Conservation (phyloP, 2,329 filamentous ascomycete genomes). For the Albophoma yamanashiensis region DNA sequence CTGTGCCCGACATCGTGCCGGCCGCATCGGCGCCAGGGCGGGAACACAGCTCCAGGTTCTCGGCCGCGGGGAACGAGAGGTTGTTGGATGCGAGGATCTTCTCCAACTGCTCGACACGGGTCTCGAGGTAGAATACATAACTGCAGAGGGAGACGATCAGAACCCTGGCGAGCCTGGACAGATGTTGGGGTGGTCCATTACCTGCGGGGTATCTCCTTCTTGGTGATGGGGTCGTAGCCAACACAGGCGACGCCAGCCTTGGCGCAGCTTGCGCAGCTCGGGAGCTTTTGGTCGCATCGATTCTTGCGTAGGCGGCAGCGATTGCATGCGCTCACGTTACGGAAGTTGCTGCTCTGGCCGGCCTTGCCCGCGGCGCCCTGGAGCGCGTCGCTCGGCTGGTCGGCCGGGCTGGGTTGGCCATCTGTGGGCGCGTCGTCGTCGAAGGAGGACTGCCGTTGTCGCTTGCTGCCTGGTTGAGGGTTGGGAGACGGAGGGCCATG, state of each 20-base stretch:
- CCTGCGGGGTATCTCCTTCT: constrained; percentile 86
- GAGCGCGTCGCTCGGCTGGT: constrained; percentile 15
- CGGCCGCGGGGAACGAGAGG: constrained; percentile 61
- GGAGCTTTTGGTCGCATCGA: constrained; percentile 84
- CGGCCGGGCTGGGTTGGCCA: constrained; percentile 15
- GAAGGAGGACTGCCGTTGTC: constrained; percentile 43
- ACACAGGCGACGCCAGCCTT: constrained; percentile 89
- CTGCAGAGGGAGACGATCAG: constrained; percentile 31
- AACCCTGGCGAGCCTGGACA: background rate
- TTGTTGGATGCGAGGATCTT: constrained; percentile 57
- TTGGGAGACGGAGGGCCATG: constrained; percentile 42
- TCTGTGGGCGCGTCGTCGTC: constrained; percentile 31
- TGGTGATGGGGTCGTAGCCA: constrained; percentile 92
- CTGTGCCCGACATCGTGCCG: constrained; percentile 19
- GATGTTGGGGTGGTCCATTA: constrained; percentile 34
- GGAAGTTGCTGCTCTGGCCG: constrained; percentile 57
- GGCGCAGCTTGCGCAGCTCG: constrained; percentile 82
- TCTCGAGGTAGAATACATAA: constrained; percentile 93
- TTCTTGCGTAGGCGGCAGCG: constrained; percentile 88
- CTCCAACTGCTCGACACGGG: constrained; percentile 75
- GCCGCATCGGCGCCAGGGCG: constrained; percentile 29
- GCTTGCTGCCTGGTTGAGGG: constrained; percentile 41
- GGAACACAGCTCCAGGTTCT: constrained; percentile 55
- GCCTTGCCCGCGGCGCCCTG: constrained; percentile 24
- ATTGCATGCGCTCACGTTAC: constrained; percentile 91